Conservation (phyloP, 1,139 yeast genomes). For the Zygosaccharomyces pseudobailii region DNA sequence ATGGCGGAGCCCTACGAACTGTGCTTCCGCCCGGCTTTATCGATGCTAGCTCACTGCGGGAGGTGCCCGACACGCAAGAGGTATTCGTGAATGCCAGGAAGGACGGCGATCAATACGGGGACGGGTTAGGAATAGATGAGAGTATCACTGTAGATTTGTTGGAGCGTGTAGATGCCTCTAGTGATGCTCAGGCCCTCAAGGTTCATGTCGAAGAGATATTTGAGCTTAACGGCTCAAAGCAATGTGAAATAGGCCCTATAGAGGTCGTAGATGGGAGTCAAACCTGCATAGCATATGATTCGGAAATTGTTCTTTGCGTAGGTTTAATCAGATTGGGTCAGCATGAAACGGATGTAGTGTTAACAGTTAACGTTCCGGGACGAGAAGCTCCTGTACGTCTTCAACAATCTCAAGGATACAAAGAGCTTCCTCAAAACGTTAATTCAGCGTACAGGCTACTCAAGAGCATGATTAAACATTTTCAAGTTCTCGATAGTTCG, state of each 20-base stretch:
- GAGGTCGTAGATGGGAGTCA: slow-evolving; percentile 13
- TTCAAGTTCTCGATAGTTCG: slow-evolving; percentile 42
- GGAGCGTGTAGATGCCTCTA: slow-evolving; percentile 47
- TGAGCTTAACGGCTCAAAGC: slow-evolving; percentile 35
- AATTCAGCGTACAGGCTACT: slow-evolving; percentile 34
- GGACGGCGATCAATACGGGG: slow-evolving; percentile 35
- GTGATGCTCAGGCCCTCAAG: slow-evolving; percentile 37
- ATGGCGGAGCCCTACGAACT: slow-evolving; percentile 75
- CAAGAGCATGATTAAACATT: slow-evolving; percentile 29
- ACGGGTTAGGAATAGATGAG: slow-evolving; percentile 43
- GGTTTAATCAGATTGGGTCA: slow-evolving; percentile 50
- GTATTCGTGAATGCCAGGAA: slow-evolving; percentile 50
- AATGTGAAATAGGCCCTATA: slow-evolving; percentile 22
- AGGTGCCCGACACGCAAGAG: slow-evolving; percentile 87
- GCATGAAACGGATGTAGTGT: slow-evolving; percentile 56
- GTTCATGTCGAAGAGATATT: slow-evolving; percentile 43
- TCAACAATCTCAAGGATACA: slow-evolving; percentile 8
- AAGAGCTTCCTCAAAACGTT: slow-evolving; percentile 26
- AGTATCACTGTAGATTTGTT: slow-evolving; percentile 69
- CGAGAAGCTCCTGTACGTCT: slow-evolving; percentile 21
- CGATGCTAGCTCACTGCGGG: slow-evolving; percentile 71
- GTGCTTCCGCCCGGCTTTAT: slow-evolving; percentile 50
- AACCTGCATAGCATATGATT: slow-evolving; percentile 22
- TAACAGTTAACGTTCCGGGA: slow-evolving; percentile 57
- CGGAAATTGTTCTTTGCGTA: slow-evolving; percentile 44